A percentile compares a stretch with the other conserved stretches of the same genome.
These are phyloP conservation scores for Radiomyces spectabilis DNA, from an alignment of 192 early-diverging fungal species.

Conservation along the genomic window DNA sequence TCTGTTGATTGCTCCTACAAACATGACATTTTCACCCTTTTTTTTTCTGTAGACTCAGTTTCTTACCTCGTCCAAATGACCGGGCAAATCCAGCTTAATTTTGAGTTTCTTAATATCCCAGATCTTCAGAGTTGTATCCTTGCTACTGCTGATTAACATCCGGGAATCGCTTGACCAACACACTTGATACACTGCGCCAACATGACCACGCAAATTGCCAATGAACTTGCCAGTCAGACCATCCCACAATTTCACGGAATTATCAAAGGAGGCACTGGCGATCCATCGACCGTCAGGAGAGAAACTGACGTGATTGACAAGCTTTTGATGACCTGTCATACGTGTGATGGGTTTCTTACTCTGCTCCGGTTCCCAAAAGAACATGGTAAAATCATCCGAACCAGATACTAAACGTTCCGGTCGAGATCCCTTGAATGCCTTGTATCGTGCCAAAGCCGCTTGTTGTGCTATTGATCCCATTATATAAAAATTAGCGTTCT, in stretches of 20 bases:
- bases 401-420: conserved; percentile 85
- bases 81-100: conserved; percentile 90
- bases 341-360: conserved; percentile 77
- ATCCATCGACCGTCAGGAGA: conserved; percentile 85
- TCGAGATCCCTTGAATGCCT: conserved; percentile 52
- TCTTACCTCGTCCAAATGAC: conserved; percentile 87
- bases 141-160: conserved; percentile 81
- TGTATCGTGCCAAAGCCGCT: conserved; percentile 75
- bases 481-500: too few species aligned
- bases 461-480: conserved; percentile 50
- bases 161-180: conserved; percentile 92
- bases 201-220: conserved; percentile 89
- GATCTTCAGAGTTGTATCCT: conserved; percentile 89
- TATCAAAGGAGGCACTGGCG: conserved; percentile 94
- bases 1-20: too few species aligned
- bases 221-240: conserved; percentile 83
- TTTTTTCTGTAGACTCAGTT: background rate
- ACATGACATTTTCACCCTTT: too few species aligned
- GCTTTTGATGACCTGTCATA: conserved; percentile 89
- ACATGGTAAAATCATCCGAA: conserved; percentile 97
- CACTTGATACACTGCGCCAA: conserved; percentile 94
- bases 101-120: conserved; percentile 91
- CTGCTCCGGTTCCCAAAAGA: conserved; percentile 82
- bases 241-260: conserved; percentile 97
- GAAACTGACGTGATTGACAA: conserved; percentile 90